Evolutionary conservation across 768 basidiomycete genomes (phyloP), one percentile per base, ranked within the genome.

Genomic region (Saitozyma podzolica): DNA sequence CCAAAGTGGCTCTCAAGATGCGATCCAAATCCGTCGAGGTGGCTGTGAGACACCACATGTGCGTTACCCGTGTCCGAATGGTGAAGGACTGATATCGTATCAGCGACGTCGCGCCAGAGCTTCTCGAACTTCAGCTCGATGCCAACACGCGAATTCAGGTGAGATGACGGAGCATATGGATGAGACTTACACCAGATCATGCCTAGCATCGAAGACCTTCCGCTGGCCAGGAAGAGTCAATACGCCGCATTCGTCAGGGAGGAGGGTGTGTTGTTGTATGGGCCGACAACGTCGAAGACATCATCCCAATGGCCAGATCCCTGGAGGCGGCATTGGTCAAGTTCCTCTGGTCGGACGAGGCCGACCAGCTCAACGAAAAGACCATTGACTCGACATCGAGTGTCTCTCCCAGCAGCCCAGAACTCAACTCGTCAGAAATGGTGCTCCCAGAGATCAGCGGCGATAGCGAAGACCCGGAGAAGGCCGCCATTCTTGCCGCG

Each of bases 161-260:
- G 39, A 59, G 49, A 29, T 29, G 29, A 29, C n/a, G 29, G 8
- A 16, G 10, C 1, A 9, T 16, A 19, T 50, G 17, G 17, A 7
- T 42, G 90, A 6, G 20, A 10, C 41, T 45, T 29, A 29, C 29
- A 5, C 29, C 42, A 56, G 77, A 84, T 92, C 61, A 73, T 91
- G 54, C 88, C 90, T 67, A 86, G 87, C n/a, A 88, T 91, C 83
- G 80, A 86, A 61, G 81, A 84, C 73, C 85, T 92, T 41, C 86
- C 88, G 3, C 83, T 85, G 50, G 78, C 90, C 6, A 89, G 92
- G 73, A 91, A 91, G 80, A 90, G 91, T 71, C 91, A 92, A 69
- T 90, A 88, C 52, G 91, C 87, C n/a, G 90, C 90, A 0, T 92
- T 92, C 75, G 86, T 91, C 72, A 85, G 90, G 50, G 88, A 91